Conservation (phyloP, 108 stramenopile genomes). For the Thalassiosira profunda region DNA sequence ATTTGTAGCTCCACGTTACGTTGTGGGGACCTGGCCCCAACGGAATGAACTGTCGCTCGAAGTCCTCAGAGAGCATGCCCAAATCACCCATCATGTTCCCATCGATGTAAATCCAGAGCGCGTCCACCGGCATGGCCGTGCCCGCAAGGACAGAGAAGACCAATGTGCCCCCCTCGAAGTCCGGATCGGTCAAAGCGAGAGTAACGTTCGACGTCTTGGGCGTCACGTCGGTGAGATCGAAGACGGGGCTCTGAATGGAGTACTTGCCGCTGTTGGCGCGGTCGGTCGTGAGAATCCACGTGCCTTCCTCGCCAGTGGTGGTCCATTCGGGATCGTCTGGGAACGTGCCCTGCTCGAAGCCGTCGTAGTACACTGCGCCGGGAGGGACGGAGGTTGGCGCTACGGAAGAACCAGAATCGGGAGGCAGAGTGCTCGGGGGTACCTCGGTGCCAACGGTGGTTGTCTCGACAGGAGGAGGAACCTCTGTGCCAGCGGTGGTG, state of each 20-base stretch:
- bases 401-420: background rate
- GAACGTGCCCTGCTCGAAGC: background rate
- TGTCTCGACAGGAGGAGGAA: background rate
- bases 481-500: background rate
- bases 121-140: slow-evolving; percentile 6
- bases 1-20: background rate
- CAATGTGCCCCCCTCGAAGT: slow-evolving; percentile 1
- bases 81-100: background rate
- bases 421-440: background rate
- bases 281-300: background rate
- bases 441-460: background rate
- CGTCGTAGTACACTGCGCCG: slow-evolving; percentile 2
- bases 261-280: background rate
- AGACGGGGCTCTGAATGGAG: background rate
- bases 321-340: slow-evolving; percentile 3
- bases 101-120: slow-evolving; percentile 1
- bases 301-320: background rate
- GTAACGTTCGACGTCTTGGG: background rate
- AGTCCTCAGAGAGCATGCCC: background rate
- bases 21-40: background rate
- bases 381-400: background rate
- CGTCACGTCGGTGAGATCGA: background rate
- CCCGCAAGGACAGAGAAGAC: background rate
- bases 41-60: background rate
- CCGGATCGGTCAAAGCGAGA: background rate